phyloP scores from a whole-genome alignment of 257 asterid genomes.

The Rhazya stricta region DNA sequence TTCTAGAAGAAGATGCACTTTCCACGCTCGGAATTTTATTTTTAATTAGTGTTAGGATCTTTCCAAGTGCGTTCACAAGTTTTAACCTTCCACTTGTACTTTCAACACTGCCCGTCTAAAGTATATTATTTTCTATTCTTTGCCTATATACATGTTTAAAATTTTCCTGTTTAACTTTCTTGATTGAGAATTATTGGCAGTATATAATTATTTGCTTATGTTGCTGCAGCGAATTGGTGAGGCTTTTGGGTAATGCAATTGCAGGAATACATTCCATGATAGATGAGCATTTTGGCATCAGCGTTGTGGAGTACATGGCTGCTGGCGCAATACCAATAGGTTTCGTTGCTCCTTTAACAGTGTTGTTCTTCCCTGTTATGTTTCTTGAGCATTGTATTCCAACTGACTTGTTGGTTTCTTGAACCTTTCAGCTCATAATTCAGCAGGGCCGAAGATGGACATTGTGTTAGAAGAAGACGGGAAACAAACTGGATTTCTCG shows the following conservation, averaged over 20 bases:
- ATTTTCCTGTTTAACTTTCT: neutral
- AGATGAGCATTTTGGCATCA: constrained; percentile 94
- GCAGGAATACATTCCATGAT: constrained; percentile 90
- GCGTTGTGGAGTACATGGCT: constrained; percentile 97
- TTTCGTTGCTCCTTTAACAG: constrained; percentile 23
- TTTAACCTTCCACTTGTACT: neutral
- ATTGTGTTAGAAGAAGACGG: constrained; percentile 78
- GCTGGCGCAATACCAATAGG: constrained; percentile 94
- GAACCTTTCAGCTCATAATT: constrained; percentile 64
- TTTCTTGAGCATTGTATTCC: neutral
- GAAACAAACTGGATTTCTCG: constrained; percentile 92
- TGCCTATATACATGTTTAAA: constrained; percentile 1
- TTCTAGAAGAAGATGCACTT: neutral
- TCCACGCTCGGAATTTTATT: neutral
- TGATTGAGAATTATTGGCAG: neutral
- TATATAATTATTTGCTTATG: neutral
- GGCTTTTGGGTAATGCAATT: constrained; percentile 75
- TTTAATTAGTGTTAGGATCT: neutral
- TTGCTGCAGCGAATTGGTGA: constrained; percentile 64
- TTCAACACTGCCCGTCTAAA: neutral
- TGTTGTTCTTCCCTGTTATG: neutral
- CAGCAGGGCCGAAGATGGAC: constrained; percentile 97
- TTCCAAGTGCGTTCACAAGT: neutral
- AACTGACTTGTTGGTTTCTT: neutral
- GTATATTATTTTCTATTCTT: neutral